Evolutionary conservation across 176 grass and related monocot genomes (phyloP), one percentile per base, ranked within the genome.

Genomic region (Elaeis guineensis): DNA sequence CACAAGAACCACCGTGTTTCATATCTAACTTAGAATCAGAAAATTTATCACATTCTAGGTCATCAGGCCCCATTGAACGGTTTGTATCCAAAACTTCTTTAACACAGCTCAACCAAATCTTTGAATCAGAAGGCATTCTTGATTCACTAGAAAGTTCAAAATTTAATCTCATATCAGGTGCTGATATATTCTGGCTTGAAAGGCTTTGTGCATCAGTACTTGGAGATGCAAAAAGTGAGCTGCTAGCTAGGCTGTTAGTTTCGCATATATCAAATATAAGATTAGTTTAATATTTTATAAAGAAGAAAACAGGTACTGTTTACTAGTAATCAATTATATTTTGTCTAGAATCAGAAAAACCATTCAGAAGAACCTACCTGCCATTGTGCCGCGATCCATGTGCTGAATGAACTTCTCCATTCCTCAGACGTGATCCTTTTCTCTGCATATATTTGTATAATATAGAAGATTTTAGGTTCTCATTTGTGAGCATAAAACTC

Each of bases 111-210:
- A 76, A 49, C 19, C 71, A 78, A 35, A 79, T 24, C 75, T 88
- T 93, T 17, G 79, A 98, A 76, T 76, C 83, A 78, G 86, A 81
- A 9, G 94, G 92, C 69, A 84, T 80, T 30, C 28, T 30, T 72
- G 88, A 89, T 77, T 88, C 82, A 83, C 93, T 98, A 74, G 80
- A 65, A 79, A 89, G 61, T 19, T 89, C 93, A 72, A 68, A 65
- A 72, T 95, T 90, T 52, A 76, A 76, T 73, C 61, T 75, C 57
- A 67, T 60, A 62, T 87, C 86, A 65, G 69, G 59, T 54, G 72
- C 72, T 54, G 82, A 98, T 64, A 65, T 89, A 80, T 98, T 80
- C 59, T 98, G 81, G 28, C 25, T 30, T 50, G 82, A 80, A 51
- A 85, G 52, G 73, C 81, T 89, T 48, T 64, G 70, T 17, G 65